Conservation (phyloP, 495 filamentous ascomycete genomes). For the Evansstolkia leycettana region DNA sequence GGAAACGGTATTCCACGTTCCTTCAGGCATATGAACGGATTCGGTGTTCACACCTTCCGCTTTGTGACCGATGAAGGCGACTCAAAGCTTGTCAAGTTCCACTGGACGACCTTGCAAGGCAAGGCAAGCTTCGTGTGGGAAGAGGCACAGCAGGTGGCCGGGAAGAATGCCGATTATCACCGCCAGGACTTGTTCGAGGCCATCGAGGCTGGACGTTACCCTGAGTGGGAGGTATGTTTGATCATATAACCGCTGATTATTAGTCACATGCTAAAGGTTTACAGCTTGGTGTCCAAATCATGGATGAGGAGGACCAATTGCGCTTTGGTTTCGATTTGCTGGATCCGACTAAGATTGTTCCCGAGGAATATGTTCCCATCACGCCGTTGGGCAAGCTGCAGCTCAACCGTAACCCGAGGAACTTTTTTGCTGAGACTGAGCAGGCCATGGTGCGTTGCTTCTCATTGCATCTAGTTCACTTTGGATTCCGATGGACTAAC, state of each 20-base stretch:
- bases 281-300: slow-evolving; percentile 47
- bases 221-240: slow-evolving; percentile 48
- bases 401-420: slow-evolving; percentile 56
- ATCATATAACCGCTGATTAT: no score
- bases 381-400: slow-evolving; percentile 54
- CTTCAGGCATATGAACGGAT: slow-evolving; percentile 83
- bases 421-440: slow-evolving; percentile 74
- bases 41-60: slow-evolving; percentile 76
- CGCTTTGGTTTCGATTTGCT: slow-evolving; percentile 60
- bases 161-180: slow-evolving; percentile 81
- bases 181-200: slow-evolving; percentile 71
- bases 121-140: slow-evolving; percentile 83
- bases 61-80: slow-evolving; percentile 60
- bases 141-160: slow-evolving; percentile 70
- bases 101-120: slow-evolving; percentile 63
- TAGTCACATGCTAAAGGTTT: no score
- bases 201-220: slow-evolving; percentile 59
- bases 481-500: slow-evolving; percentile 4
- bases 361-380: slow-evolving; percentile 58
- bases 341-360: slow-evolving; percentile 67
- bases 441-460: slow-evolving; percentile 46
- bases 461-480: not conserved
- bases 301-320: slow-evolving; percentile 54
- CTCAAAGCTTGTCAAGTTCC: slow-evolving; percentile 72
- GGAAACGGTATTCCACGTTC: slow-evolving; percentile 73